Base-by-base conservation (phyloP, 2,329 filamentous ascomycete genomes). In the Talaromyces sp. region DNA sequence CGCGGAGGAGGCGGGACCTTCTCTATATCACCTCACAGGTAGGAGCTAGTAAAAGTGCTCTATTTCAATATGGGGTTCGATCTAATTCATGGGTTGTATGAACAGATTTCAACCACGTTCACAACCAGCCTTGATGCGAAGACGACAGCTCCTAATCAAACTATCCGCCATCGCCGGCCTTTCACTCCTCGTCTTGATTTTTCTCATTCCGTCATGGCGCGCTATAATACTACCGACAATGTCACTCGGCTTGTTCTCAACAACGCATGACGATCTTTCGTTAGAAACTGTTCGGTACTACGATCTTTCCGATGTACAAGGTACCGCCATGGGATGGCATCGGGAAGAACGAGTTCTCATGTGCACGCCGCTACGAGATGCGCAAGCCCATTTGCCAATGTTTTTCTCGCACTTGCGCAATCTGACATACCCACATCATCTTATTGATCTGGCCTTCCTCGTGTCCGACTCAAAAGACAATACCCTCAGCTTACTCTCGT, bases 401-500 rank as follows among this genome's bases (percentile, higher is more conserved):
- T 98, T 99, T 85, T 99, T 99, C 81, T 90, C 90, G n/a, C 96
- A 99, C 76, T 84, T 99, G 65, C 89, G 88, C 70, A 99, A 99
- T 79, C 90, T 99, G 70, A 99, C 95, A 19, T 99, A 99, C 74
- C 95, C 95, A 0, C 95, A 99, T 77, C 90, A 96, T 75, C 85
- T 99, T 60, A 96, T 99, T 74, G 95, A 99, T 76, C 85, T 99
- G 56, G 95, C 95, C 6, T 99, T 99, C 75, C 83, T 99, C 37
- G 95, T 99, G 27, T 97, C 95, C 66, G 95, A 99, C 76, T 98
- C 95, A 37, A 97, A 97, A 76, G 95, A 99, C 75, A 87, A 89
- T 67, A 99, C 95, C 0, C 83, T 97, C 43, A 79, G 87, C 37
- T 84, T 95, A 56, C 84, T 99, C 60, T 87, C 89, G 5, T 82